Evolutionary conservation across 2,329 filamentous ascomycete species (phyloP), one percentile per base, ranked within the genome.

Genomic region (Cryphonectria carpinicola): DNA sequence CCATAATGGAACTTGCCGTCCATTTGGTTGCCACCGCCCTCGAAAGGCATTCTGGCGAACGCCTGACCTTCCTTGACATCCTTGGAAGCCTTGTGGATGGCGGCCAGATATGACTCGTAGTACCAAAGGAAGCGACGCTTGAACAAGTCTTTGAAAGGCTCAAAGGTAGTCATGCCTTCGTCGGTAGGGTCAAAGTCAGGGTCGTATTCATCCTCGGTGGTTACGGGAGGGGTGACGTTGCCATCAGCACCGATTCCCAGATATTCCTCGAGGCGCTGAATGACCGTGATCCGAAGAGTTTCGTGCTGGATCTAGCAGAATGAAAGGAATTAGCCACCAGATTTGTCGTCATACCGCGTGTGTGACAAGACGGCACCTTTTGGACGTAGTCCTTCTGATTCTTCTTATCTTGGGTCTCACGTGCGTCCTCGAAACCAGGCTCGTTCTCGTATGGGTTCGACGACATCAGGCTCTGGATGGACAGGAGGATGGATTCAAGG

Each of bases 51-150:
- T 66, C 87, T 87, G n/a, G 83, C 80, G 77, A 99, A 98, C 0
- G 79, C 73, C 52, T 88, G 82, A 3, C 88, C 87, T 71, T 91
- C 89, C 72, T 87, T 86, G 69, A 91, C 88, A 74, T 93, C 89
- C 37, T 83, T 80, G 75, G 85, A 87, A 39, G 90, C 92, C 71
- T 89, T 86, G 52, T 89, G 85, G 66, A 97, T 90, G 1, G 91
- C 87, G 4, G 87, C 83, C 32, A 96, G 83, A 77, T 98, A 98
- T 3, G 92, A 92, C 74, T 97, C 92, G 79, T 93, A 97, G 81
- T 98, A 98, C 96, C 96, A 98, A 19, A 98, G 84, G 78, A 98
- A 98, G 1, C 95, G 90, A 52, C 92, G 90, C 81, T 98, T 98
- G 85, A 92, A 93, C 6, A 97, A 84, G 77, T 98, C 95, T 74